Base-by-base conservation (phyloP, 345 rosid species). In the Combretum micranthum region DNA sequence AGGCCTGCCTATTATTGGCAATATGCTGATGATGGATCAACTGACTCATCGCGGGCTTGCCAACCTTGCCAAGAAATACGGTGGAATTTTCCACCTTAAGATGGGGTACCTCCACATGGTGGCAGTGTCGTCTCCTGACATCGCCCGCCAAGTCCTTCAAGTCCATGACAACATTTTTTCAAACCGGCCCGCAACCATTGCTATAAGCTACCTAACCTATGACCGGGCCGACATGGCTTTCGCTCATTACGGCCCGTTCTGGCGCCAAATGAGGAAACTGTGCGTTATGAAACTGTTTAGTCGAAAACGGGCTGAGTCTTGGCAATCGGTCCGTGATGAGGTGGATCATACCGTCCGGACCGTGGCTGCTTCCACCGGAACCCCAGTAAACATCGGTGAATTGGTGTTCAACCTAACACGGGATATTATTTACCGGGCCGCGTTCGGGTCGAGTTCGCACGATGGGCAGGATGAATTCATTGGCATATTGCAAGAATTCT, bases 201-300 rank as follows among this genome's bases (percentile, higher is more conserved):
- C 98, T 17, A 84, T 86, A 15, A 64, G 65, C 18, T 88, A 84
- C 59, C 76, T 88, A 4, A 91, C 90, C 0, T 91, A 91, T 25
- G 69, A 84, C 25, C 81, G 98, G 3, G 88, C 92, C 1, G 96
- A 91, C 67, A 88, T 91, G 95, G 95, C 98, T 10, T 91, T 91
- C 50, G 96, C 96, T 4, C 80, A 91, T 73, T 88, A 88, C 67
- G 96, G 96, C 3, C 96, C 98, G 2, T 74, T 88, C 49, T 88
- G 96, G 96, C 80, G 95, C 22, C 96, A 91, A 66, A 88, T 88
- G 95, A 73, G 96, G 1, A 91, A 88, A 72, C 68, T 91, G n/a
- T 82, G 90, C 42, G 90, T 84, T 11, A 70, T 85, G 81, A 86
- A 81, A 69, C 83, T 91, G 3, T 88, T 88, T 52, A 91, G 98